Conservation (phyloP, 108 stramenopile genomes). For the Mediolabrus comicus region DNA sequence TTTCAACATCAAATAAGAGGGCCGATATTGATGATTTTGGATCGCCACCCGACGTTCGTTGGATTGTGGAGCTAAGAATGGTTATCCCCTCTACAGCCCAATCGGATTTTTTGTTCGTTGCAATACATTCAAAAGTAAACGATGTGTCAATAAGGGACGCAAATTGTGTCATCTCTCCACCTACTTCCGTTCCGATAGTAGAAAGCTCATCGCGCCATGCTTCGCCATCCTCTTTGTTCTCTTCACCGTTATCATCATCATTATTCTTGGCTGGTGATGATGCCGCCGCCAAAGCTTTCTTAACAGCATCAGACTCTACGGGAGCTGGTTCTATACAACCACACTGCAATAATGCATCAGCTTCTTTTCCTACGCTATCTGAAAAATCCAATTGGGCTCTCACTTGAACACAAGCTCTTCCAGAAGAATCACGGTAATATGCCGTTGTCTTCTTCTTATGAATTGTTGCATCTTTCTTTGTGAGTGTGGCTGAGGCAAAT, state of each 20-base stretch:
- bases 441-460: constrained; percentile 12
- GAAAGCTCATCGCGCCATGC: constrained; percentile 2
- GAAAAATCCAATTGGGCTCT: constrained; percentile 19
- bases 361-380: background rate
- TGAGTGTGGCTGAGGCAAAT: constrained; percentile 22
- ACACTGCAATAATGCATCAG: constrained; percentile 9
- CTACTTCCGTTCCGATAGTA: constrained; percentile 18
- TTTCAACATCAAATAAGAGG: constrained; percentile 36
- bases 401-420: constrained; percentile 25
- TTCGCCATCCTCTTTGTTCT: constrained; percentile 1
- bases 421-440: constrained; percentile 43
- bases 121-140: constrained; percentile 29
- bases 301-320: background rate
- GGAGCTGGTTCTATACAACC: constrained; percentile 25
- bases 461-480: background rate
- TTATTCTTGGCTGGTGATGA: background rate
- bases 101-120: background rate
- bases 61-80: constrained; percentile 20
- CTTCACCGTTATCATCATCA: background rate
- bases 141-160: background rate
- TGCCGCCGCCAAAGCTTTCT: background rate
- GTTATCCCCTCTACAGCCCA: constrained; percentile 40
- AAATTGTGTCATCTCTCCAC: background rate
- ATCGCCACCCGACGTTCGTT: constrained; percentile 12
- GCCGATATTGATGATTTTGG: constrained; percentile 4